Conservation (phyloP, 2,329 filamentous ascomycete species). For the Colletotrichum incanum region DNA sequence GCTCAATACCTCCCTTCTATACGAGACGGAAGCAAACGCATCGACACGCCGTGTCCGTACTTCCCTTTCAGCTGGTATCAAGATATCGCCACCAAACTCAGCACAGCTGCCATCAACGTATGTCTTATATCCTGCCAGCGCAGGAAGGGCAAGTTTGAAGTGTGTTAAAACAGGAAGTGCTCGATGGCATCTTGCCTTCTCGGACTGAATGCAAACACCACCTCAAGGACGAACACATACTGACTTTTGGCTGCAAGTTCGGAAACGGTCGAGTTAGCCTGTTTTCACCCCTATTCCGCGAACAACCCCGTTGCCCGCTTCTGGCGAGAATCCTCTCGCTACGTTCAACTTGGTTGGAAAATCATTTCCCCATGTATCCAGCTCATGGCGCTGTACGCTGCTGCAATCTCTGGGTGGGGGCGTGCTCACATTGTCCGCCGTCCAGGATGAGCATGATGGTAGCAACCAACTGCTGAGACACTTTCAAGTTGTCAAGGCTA, state of each 20-base stretch:
- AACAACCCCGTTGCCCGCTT: not conserved
- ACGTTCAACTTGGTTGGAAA: not conserved
- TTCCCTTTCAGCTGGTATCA: not conserved
- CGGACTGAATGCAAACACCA: too few relatives aligned
- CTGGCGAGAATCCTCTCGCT: not conserved
- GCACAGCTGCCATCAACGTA: not conserved
- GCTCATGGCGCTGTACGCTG: not conserved
- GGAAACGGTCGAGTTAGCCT: too few relatives aligned
- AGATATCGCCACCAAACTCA: not conserved
- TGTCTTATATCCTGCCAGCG: not conserved
- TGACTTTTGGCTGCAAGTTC: not conserved
- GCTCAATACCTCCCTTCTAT: not conserved
- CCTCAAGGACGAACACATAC: not conserved
- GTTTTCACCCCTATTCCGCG: not conserved
- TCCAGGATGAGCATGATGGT: not conserved
- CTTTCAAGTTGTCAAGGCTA: constrained; percentile 12
- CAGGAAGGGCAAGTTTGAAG: not conserved
- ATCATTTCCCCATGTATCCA: not conserved
- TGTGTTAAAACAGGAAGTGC: not conserved
- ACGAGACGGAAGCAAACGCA: not conserved
- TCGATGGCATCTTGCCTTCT: not conserved
- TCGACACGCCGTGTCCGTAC: not conserved
- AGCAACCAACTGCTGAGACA: not conserved
- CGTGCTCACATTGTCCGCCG: not conserved
- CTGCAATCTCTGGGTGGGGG: not conserved